phyloP scores from a whole-genome alignment of 176 grass and related monocot genomes.

The Typha latifolia region DNA sequence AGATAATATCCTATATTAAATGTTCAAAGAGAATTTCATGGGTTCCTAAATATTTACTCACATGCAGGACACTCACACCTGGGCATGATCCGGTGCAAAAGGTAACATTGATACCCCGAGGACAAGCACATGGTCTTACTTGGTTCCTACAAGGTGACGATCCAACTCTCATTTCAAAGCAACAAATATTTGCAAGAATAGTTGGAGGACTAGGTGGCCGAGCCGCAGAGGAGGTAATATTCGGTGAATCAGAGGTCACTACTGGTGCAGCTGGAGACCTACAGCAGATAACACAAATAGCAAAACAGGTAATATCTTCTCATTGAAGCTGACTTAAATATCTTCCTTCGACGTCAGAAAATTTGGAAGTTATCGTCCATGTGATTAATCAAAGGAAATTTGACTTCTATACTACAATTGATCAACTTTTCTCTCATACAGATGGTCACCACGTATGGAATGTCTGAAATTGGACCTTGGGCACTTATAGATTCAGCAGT shows the following conservation, averaged over 20 bases:
- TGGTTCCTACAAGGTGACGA: constrained; percentile 70
- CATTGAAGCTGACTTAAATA: too few species aligned
- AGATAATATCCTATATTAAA: background rate
- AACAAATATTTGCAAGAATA: constrained; percentile 67
- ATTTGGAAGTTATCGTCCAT: background rate
- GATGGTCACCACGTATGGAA: constrained; percentile 79
- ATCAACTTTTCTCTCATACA: constrained; percentile 15
- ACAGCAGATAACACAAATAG: constrained; percentile 78
- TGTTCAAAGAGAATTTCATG: background rate
- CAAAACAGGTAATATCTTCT: constrained; percentile 29
- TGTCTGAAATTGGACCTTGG: constrained; percentile 81
- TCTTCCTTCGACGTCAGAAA: too few species aligned
- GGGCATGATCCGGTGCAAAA: constrained; percentile 82
- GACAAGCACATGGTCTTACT: constrained; percentile 58
- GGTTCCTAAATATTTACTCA: background rate
- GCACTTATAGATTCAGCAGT: constrained; percentile 32
- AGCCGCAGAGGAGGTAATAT: constrained; percentile 71
- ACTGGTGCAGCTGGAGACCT: constrained; percentile 77
- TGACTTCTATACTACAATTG: background rate
- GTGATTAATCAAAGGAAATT: background rate
- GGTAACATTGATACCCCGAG: constrained; percentile 61
- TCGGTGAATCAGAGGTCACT: constrained; percentile 69
- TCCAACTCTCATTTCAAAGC: constrained; percentile 51
- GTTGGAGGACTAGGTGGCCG: constrained; percentile 69
- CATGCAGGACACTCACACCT: constrained; percentile 52